Evolutionary conservation across 2,329 filamentous ascomycete genomes (phyloP), one percentile per base, ranked within the genome.

Genomic region (Venturia nashicola): DNA sequence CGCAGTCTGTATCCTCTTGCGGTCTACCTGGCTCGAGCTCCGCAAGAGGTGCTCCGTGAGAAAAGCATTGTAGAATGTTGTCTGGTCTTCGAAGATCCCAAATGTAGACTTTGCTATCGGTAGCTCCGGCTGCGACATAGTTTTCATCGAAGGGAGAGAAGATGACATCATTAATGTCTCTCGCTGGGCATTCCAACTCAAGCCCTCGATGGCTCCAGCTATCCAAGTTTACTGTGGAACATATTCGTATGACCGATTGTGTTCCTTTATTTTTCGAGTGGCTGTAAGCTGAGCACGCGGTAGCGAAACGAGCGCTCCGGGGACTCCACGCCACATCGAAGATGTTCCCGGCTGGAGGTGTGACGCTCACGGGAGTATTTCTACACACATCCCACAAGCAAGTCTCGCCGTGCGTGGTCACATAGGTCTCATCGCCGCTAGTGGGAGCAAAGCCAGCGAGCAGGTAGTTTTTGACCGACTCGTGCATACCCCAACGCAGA

Each of bases 291-390:
- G 79, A 77, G 64, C 77, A 80, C 1, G 80, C 84, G 2, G 81
- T 80, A 12, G 79, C 82, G 68, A 86, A 85, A 3, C 18, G n/a
- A 34, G 64, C 65, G 12, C 68, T 65, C 12, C 64, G 66, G 0
- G 80, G 78, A 67, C 84, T 83, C 79, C 83, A 87, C 0, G 80
- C 76, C 1, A 82, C 73, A 67, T 86, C 83, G 68, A 85, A 86
- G 0, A 86, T 78, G 65, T 82, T 83, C 43, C 79, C 79, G 0
- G 78, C 78, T 18, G 77, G 76, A 1, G 78, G 78, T 12, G 72
- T 71, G 0, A 84, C 70, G n/a, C 72, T 67, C 1, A 81, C 67
- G 32, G 74, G 68, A 11, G 71, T 68, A 3, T 74, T 71, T 42
- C 78, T 76, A 16, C 72, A 69, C 3, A 83, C 68, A 65, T 80